Base-by-base conservation (phyloP, 768 basidiomycete genomes). In the Antrodiella citrinella region DNA sequence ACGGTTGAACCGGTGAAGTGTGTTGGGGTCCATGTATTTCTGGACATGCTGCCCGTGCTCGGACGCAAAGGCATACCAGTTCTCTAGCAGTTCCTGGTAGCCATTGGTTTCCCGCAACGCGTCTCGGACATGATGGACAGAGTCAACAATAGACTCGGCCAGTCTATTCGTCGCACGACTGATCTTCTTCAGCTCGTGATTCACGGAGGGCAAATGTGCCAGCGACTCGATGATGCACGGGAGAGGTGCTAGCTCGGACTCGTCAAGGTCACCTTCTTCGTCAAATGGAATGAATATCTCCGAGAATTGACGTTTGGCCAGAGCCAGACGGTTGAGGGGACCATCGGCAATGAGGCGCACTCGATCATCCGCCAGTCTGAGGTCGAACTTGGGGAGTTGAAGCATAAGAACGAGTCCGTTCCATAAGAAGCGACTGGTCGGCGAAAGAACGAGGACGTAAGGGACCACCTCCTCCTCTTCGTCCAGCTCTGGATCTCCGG, bases 21-120 rank as follows among this genome's bases (percentile, higher is more conserved):
- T 73, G 0, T 78, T 61, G 13, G 77, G 77, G 57, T 95, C 92
- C 84, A 96, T 89, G 63, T 88, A 82, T 56, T 84, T 82, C 59
- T 91, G 85, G 7, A 86, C 89, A 58, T 94, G 88, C 53, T 88
- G 83, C 1, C 92, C 93, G 63, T 96, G 91, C 57, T 97, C 92
- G 11, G 94, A 92, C n/a, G 93, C 92, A 62, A 96, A 98, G 22
- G 82, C 68, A 61, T 90, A 98, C 92, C 95, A 99, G 62, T 89
- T 94, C 56, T 89, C 90, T 50, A 92, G 72, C 35, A 93, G 70
- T 54, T 96, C 94, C 62, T 94, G 93, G 49, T 81, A 82, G 35
- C 78, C 83, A 26, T 70, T 68, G 0, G 80, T 73, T 40, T 76
- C 71, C 24, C 71, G 71, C 48, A 92, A 70, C 2, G 85, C 80